A percentile compares a stretch with the other conserved stretches of the same genome.
phyloP scores from a whole-genome alignment of 2,329 filamentous ascomycete species.

The Neonectria magnoliae region DNA sequence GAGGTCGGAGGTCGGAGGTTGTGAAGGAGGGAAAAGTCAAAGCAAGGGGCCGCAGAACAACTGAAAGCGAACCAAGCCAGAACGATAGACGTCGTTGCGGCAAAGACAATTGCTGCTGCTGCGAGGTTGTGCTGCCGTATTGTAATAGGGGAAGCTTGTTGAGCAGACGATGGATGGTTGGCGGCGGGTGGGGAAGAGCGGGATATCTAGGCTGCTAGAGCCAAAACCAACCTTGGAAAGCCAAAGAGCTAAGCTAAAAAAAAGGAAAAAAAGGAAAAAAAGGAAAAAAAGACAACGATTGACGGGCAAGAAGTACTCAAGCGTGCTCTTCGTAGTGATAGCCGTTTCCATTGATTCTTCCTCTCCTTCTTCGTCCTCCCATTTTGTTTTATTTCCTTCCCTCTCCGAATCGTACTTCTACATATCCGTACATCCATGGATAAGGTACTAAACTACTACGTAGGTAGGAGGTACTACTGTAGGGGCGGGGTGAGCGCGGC shows the following conservation, averaged over 20 bases:
- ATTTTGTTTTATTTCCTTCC: not conserved
- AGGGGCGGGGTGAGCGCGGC: not conserved
- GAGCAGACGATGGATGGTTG: not conserved
- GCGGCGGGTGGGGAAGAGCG: slow-evolving; percentile 17
- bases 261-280: too few relatives aligned
- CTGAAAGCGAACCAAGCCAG: not conserved
- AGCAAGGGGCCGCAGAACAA: not conserved
- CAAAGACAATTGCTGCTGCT: not conserved
- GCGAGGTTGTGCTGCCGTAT: not conserved
- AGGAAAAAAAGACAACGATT: too few relatives aligned
- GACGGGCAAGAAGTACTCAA: not conserved
- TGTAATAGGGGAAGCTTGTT: not conserved
- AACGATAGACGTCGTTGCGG: not conserved
- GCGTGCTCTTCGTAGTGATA: not conserved
- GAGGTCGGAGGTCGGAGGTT: not conserved
- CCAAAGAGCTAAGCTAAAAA: not conserved
- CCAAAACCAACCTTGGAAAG: not conserved
- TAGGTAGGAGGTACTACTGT: too few relatives aligned
- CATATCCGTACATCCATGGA: too few relatives aligned
- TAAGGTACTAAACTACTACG: too few relatives aligned
- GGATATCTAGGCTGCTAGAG: not conserved
- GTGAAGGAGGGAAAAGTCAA: not conserved
- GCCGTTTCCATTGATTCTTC: not conserved
- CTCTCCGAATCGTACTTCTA: not conserved
- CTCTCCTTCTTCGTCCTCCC: too few relatives aligned